These are phyloP conservation scores for Colletotrichum lini DNA, from an alignment of 2,329 filamentous ascomycete genomes.

Conservation along the genomic window DNA sequence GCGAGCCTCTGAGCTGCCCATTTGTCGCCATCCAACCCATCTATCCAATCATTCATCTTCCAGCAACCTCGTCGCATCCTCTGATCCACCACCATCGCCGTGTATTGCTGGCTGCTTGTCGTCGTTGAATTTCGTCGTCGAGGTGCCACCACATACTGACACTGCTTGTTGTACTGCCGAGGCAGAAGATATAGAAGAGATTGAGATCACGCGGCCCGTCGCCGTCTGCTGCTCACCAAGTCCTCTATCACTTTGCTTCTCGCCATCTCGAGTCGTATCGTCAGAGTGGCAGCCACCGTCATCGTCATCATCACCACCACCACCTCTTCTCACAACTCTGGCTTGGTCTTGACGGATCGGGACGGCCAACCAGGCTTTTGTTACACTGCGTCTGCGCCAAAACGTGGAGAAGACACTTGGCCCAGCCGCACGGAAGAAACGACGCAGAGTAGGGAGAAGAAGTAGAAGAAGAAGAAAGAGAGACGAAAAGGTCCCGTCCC, in stretches of 20 bases:
- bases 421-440: constrained; percentile 10
- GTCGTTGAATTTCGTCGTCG: constrained; percentile 7
- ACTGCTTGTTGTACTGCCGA: constrained; percentile 5
- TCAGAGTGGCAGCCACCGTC: constrained; percentile 8
- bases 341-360: neutral
- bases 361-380: constrained; percentile 1
- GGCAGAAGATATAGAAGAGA: neutral
- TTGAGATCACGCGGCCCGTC: constrained; percentile 19
- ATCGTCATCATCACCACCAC: neutral
- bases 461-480: constrained; percentile 1
- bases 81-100: neutral
- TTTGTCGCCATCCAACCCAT: constrained; percentile 8
- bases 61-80: neutral
- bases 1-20: neutral
- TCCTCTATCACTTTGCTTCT: constrained; percentile 3
- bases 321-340: neutral
- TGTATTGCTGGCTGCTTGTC: neutral
- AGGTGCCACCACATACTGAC: constrained; percentile 17
- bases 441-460: neutral
- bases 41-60: constrained; percentile 3
- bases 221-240: constrained; percentile 18
- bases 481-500: constrained; percentile 25
- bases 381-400: constrained; percentile 28
- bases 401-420: constrained; percentile 29
- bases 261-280: constrained; percentile 7